A percentile compares a stretch with the other conserved stretches of the same genome.
phyloP scores from a whole-genome alignment of 2,329 filamentous ascomycete genomes.

The Stachybotrys echinatus region DNA sequence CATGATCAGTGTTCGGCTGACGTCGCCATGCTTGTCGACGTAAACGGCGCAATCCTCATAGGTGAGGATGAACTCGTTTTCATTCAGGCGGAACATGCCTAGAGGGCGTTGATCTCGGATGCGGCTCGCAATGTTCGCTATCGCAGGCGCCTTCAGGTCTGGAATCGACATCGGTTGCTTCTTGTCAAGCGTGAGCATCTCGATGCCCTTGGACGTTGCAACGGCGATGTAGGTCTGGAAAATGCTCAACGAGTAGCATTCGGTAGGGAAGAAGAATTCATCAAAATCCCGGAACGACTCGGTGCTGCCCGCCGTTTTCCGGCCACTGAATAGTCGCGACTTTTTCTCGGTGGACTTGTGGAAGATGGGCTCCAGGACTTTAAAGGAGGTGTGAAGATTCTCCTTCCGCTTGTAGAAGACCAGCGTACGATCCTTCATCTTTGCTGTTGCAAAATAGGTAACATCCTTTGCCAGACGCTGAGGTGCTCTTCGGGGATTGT shows the following conservation, averaged over 20 bases:
- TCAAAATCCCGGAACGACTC: constrained; percentile 98
- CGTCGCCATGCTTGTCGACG: constrained; percentile 96
- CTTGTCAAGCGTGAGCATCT: constrained; percentile 94
- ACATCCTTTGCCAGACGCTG: constrained; percentile 92
- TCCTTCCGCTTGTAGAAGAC: constrained; percentile 98
- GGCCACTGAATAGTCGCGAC: constrained; percentile 59
- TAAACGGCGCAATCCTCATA: constrained; percentile 96
- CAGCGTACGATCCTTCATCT: constrained; percentile 93
- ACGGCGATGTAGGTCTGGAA: constrained; percentile 95
- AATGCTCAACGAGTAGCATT: constrained; percentile 91
- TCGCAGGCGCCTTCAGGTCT: constrained; percentile 71
- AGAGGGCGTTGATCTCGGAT: constrained; percentile 80
- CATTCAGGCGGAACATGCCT: constrained; percentile 93
- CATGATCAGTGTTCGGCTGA: constrained; percentile 92
- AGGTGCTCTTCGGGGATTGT: constrained; percentile 78
- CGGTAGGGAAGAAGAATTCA: constrained; percentile 95
- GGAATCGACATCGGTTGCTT: constrained; percentile 94
- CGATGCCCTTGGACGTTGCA: constrained; percentile 84
- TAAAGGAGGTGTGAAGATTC: constrained; percentile 88
- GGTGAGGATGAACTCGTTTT: constrained; percentile 86
- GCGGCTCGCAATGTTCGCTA: constrained; percentile 78
- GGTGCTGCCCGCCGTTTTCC: constrained; percentile 63
- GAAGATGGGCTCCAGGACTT: constrained; percentile 90
- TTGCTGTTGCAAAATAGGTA: constrained; percentile 90
- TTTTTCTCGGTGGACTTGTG: constrained; percentile 88